Base-by-base conservation (phyloP, 306 rosid species). In the Psophocarpus tetragonolobus region DNA sequence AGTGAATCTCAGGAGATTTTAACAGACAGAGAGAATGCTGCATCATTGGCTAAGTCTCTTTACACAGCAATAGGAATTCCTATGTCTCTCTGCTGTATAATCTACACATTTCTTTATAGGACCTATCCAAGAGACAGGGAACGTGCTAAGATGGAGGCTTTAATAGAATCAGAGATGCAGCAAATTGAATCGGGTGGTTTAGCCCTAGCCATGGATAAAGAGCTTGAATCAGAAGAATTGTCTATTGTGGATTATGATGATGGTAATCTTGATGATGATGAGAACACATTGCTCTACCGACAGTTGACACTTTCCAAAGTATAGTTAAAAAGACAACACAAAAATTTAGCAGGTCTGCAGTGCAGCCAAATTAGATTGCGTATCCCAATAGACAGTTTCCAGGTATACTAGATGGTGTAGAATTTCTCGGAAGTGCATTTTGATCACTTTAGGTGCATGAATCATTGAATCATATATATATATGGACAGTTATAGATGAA, bases 81-180 rank as follows among this genome's bases (percentile, higher is more conserved):
- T 36, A 89, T 94, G 97, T 86, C 88, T 30, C 41, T 94, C 12
- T 90, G 98, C 74, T 92, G 97, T 81, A 74, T 85, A 80, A 92
- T 94, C 71, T 94, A 90, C 87, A 82, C 93, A 41, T 92, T 87
- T 87, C 92, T 94, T 15, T 92, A 90, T 62, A 75, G 84, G 68
- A 86, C 96, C 14, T 94, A 94, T 79, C 97, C 98, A 1, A 90
- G 91, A 79, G 98, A 94, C 83, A 66, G 96, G 74, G 96, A 90
- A 15, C 84, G 94, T 33, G 97, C 97, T 14, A 74, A 85, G 85
- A 89, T 92, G 94, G 87, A 80, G 23, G 80, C 78, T 47, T 81
- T 94, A 18, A 61, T 78, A 21, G 91, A 86, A 86, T 87, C 92
- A 2, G 98, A 91, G 85, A 90, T 93, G 91, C 88, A 83, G 36